phyloP scores from a whole-genome alignment of 495 filamentous ascomycete genomes.

The Friedmanniomyces endolithicus region DNA sequence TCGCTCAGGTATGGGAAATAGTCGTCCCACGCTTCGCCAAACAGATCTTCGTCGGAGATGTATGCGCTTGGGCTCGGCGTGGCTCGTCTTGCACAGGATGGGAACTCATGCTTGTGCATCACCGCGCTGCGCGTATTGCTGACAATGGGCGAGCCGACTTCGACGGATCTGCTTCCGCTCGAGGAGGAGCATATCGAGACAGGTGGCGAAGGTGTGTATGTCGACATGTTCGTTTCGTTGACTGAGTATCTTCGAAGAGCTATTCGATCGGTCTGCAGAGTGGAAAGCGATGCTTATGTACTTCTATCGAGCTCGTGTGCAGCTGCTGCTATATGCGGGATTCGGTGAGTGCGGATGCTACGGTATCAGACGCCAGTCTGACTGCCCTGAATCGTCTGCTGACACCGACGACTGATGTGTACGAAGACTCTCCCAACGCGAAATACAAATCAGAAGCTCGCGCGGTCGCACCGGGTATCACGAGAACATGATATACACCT shows the following conservation, averaged over 20 bases:
- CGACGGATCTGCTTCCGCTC: neutral
- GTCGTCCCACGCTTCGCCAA: conserved; percentile 26
- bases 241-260: no score
- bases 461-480: no score
- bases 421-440: neutral
- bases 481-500: no score
- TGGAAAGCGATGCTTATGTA: neutral
- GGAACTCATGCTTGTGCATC: neutral
- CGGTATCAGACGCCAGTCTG: neutral
- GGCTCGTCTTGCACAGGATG: neutral
- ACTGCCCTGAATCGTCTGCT: neutral
- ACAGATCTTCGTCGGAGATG: conserved; percentile 32
- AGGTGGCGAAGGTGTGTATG: neutral
- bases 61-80: conserved; percentile 21
- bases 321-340: neutral
- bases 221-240: neutral
- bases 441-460: no score
- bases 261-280: neutral
- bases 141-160: neutral
- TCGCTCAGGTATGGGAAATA: conserved; percentile 23
- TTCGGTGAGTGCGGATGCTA: neutral
- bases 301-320: neutral
- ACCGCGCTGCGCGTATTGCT: neutral
- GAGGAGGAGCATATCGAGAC: neutral
- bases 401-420: neutral